Base-by-base conservation (phyloP, 164 flowering plant species). In the Tetracentron sinense region DNA sequence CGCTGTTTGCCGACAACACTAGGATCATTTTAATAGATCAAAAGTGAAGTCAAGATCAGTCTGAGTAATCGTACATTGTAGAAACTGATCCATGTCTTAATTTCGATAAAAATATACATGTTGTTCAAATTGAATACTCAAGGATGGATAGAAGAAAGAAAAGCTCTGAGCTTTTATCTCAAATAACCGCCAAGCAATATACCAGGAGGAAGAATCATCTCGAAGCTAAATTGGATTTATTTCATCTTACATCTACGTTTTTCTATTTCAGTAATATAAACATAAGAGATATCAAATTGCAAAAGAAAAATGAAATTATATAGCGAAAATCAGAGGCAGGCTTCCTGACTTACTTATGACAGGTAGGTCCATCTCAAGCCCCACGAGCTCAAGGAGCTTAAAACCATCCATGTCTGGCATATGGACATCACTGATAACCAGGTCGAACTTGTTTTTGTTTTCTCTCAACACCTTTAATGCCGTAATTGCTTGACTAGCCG, bases 371-470 rank as follows among this genome's bases (percentile, higher is more conserved):
- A 92, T 89, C 74, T 90, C 96, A 57, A 92, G 92, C 30, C 96
- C 98, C 57, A 92, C 84, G 53, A 76, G 84, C 69, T 90, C 93
- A 47, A 92, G 87, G 53, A 92, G 96, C 81, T 84, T 88, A 59
- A 92, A 87, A 14, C 98, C 98, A 72, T 90, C 96, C 84, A 90
- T 92, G 69, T 90, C 98, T 0, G 98, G 98, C 98, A 92, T 92
- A 38, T 81, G 81, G 10, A 90, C 96, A 75, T 92, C 98, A 42
- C 86, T 90, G 42, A 92, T 86, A 47, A 92, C 86, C 49, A 92
- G 74, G 54, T 92, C 96, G 65, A 75, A 92, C 54, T 61, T 78
- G 72, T 83, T 72, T 51, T 67, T 80, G 69, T 85, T 81, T 55
- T 90, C 92, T 68, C 96, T 78, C 70, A 92, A 63, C 88, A 89